These are phyloP conservation scores for Piper betle DNA, from an alignment of 164 flowering plant species.

Conservation along the genomic window DNA sequence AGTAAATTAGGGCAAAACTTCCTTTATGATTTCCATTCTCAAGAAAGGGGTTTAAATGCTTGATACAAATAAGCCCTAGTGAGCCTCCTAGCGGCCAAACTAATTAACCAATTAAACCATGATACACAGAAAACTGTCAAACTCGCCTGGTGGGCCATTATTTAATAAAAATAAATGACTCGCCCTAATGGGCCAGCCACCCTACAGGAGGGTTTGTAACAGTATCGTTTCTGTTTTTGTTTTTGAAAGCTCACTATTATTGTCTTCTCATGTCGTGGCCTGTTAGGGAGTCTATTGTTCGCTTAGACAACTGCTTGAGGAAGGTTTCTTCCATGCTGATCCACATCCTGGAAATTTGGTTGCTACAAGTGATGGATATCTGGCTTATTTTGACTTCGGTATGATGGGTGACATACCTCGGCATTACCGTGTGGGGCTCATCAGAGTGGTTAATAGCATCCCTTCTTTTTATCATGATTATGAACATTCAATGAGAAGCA, in stretches of 20 bases:
- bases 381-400: conserved; percentile 93
- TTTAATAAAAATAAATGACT: too few relatives aligned
- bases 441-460: conserved; percentile 59
- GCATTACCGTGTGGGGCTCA: conserved; percentile 89
- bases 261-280: background rate
- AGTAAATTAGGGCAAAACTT: too few relatives aligned
- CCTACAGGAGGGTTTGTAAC: too few relatives aligned
- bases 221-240: background rate
- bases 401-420: conserved; percentile 99
- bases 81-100: too few relatives aligned
- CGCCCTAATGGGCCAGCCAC: too few relatives aligned
- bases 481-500: too few relatives aligned
- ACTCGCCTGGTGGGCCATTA: too few relatives aligned
- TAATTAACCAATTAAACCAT: too few relatives aligned
- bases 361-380: conserved; percentile 61
- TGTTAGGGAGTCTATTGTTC: conserved; percentile 80
- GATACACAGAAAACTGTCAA: too few relatives aligned
- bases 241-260: background rate
- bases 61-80: too few relatives aligned
- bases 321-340: conserved; percentile 98
- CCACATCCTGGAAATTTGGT: conserved; percentile 98
- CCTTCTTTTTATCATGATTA: background rate
- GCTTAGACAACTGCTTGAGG: conserved; percentile 87
- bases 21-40: too few relatives aligned
- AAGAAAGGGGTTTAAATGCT: too few relatives aligned